These are phyloP conservation scores for Trichocladium uniseriatum DNA, from an alignment of 495 filamentous ascomycete genomes.

Conservation along the genomic window DNA sequence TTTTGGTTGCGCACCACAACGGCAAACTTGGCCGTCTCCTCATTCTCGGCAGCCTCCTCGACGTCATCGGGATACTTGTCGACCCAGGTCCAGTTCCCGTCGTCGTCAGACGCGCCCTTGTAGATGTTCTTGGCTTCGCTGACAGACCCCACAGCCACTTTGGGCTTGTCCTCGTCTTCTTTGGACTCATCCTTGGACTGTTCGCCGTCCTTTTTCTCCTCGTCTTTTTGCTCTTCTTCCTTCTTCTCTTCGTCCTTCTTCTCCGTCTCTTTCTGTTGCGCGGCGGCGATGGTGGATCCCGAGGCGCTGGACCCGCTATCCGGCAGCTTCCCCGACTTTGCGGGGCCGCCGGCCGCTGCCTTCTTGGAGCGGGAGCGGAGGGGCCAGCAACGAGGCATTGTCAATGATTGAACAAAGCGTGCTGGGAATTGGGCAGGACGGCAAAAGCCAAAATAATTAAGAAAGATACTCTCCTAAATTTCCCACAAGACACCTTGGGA, in stretches of 20 bases:
- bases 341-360: conserved; percentile 1
- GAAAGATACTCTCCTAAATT: background rate
- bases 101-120: conserved; percentile 23
- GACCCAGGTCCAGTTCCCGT: conserved; percentile 32
- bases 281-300: conserved; percentile 6
- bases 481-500: too few relatives aligned
- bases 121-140: conserved; percentile 32
- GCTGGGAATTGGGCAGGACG: background rate
- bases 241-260: conserved; percentile 4
- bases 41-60: conserved; percentile 31
- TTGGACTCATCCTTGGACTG: background rate
- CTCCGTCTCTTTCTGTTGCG: background rate
- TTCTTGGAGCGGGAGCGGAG: conserved; percentile 13
- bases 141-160: conserved; percentile 23
- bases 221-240: background rate
- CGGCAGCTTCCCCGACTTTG: conserved; percentile 8
- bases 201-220: conserved; percentile 4
- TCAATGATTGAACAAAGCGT: background rate
- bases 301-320: conserved; percentile 8
- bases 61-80: conserved; percentile 31
- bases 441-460: background rate
- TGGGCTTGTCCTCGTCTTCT: conserved; percentile 10
- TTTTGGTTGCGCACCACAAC: conserved; percentile 28
- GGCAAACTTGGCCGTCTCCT: conserved; percentile 28
- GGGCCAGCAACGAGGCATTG: conserved; percentile 17